phyloP scores from a whole-genome alignment of 1,139 yeast species.

The Lodderomyces beijingensis region DNA sequence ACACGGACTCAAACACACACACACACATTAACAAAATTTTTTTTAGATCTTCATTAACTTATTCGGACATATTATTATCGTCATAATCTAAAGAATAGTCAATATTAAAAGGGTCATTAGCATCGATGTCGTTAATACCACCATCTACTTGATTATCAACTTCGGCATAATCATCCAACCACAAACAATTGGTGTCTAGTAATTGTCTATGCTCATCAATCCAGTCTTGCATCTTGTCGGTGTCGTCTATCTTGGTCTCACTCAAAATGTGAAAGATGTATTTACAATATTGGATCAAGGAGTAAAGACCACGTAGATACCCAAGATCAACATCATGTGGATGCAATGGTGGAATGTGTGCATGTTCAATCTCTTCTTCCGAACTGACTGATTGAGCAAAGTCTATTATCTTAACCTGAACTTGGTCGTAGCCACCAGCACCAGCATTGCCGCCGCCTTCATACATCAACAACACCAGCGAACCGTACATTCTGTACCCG shows the following conservation, averaged over 20 bases:
- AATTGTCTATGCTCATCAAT: conserved; percentile 22
- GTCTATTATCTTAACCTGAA: conserved; percentile 75
- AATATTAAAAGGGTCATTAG: conserved; percentile 23
- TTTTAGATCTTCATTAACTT: too few relatives aligned
- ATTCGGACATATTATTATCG: conserved; percentile 26
- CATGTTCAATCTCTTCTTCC: conserved; percentile 41
- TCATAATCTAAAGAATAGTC: conserved; percentile 22
- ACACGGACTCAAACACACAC: too few relatives aligned
- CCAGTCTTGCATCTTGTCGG: conserved; percentile 11
- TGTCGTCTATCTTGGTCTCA: conserved; percentile 14
- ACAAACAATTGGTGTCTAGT: conserved; percentile 17
- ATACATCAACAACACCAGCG: conserved; percentile 82
- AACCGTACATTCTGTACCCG: conserved; percentile 92
- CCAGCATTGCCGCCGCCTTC: conserved; percentile 49
- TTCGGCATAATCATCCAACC: conserved; percentile 49
- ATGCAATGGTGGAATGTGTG: conserved; percentile 58
- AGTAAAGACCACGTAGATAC: conserved; percentile 72
- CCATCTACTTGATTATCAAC: conserved; percentile 21
- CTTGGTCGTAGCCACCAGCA: conserved; percentile 20
- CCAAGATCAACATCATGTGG: conserved; percentile 70
- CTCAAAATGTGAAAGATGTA: conserved; percentile 49
- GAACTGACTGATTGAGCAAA: conserved; percentile 93
- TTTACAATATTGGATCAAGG: conserved; percentile 61
- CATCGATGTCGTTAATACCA: conserved; percentile 9
- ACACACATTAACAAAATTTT: too few relatives aligned